phyloP scores from a whole-genome alignment of 345 rosid species.

The Hirschfeldia incana region DNA sequence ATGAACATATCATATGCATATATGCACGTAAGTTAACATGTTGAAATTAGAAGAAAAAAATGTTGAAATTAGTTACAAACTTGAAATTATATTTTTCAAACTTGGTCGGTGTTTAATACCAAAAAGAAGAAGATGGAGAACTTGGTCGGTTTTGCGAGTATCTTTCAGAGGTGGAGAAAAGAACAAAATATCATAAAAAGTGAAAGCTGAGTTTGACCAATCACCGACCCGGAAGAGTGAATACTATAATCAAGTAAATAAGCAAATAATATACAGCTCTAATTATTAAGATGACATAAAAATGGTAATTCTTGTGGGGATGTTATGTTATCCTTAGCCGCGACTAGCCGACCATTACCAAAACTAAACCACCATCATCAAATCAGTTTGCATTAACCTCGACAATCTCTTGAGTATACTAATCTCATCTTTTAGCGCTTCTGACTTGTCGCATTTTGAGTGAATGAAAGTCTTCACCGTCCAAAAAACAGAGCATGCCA shows the following conservation, averaged over 20 bases:
- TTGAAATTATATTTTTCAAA: constrained; percentile 1
- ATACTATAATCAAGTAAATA: background rate
- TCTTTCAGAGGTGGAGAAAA: constrained; percentile 20
- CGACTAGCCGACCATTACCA: constrained; percentile 39
- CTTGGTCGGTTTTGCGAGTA: constrained; percentile 36
- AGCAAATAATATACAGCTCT: background rate
- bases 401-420: background rate
- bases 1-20: background rate
- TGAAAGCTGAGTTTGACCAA: constrained; percentile 39
- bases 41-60: background rate
- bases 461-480: constrained; percentile 30
- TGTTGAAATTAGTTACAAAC: constrained; percentile 3
- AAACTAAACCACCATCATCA: background rate
- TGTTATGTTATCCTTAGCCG: constrained; percentile 37
- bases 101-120: constrained; percentile 32
- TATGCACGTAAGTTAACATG: constrained; percentile 17
- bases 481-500: constrained; percentile 38
- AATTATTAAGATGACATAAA: constrained; percentile 14
- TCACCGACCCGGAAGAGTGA: constrained; percentile 29
- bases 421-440: constrained; percentile 16
- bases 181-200: constrained; percentile 27
- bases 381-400: constrained; percentile 1
- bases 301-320: constrained; percentile 25
- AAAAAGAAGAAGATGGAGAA: background rate
- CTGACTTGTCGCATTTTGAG: constrained; percentile 14